Base-by-base conservation (phyloP, 805 yeast species). In the Candida multigemmis region DNA sequence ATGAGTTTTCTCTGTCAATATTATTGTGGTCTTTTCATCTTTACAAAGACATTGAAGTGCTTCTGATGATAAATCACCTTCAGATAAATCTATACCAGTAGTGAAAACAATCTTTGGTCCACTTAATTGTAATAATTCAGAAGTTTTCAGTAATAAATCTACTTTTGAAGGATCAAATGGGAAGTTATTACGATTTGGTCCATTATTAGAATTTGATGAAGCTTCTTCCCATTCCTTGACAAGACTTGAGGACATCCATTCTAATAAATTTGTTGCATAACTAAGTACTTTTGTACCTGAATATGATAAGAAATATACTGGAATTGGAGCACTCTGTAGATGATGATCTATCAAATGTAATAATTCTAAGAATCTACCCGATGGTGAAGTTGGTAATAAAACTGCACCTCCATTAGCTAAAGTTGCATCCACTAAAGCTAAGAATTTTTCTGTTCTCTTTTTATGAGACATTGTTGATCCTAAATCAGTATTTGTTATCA, bases 221-320 rank as follows among this genome's bases (percentile, higher is more conserved):
- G 55, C 53, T 19, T 48, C 55, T 43, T 85, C 94, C 89, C 95
- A 86, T 24, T 75, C 80, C 40, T 81, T 79, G 14, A 83, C 70
- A n/a, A 86, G 68, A n/a, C 77, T 68, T 0, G 89, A 71, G 0
- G 94, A 76, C 86, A 91, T 80, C 97, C 97, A 91, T 56, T 91
- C 98, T 16, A 89, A 56, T 78, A 91, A 81, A 30, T 86, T 80
- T 9, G 84, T 72, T 0, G 96, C 95, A 45, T 81, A 84, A 14
- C 79, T 69, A 31, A 91, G 51, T 4, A 79, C 67, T 42, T 89
- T 75, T 3, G 85, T 73, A 14, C 91, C 93, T 0, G 86, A 76
- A 41, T 74, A 77, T 3, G 94, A 74, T n/a, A 82, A 55, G 31
- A 85, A 65, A 18, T 82, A 59, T 7, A 91, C 75, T 0, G 95